Base-by-base conservation (phyloP, 208 protist species). In the Leishmania braziliensis region DNA sequence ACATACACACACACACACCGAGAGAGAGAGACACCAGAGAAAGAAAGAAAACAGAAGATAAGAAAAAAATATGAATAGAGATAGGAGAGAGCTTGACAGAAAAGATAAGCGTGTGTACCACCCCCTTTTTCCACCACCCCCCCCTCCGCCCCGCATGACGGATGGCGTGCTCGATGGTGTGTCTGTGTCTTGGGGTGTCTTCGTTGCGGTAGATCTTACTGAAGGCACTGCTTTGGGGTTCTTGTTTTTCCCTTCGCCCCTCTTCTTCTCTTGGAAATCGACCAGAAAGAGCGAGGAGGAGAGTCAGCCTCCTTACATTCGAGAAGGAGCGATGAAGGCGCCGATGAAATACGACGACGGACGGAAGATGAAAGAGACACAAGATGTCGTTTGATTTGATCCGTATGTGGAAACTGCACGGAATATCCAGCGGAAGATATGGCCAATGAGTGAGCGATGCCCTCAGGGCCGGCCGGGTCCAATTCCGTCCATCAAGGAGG, bases 1-100 rank as follows among this genome's bases (percentile, higher is more conserved):
- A 63, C 12, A 62, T 4, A 60, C 23, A 60, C 23, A 60, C 6
- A 60, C 23, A 63, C 3, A 33, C 29, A 63, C 29, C 43, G 43
- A 46, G 43, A 46, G 43, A 46, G 33, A 43, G 72, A 48, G 72
- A 43, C 23, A 60, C 12, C 53, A 80, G 26, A 54, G 62, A 54
- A 33, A 80, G 63, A 71, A 46, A 46, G 43, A 46, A 46, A 46
- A 6, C 43, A 46, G 43, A 46, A 46, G 43, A 46, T 46, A 46
- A 65, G 43, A 43, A 56, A 80, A 53, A 72, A 80, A 80, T 18
- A 66, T 33, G 72, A 54, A 29, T 54, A 72, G 60, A 51, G 48
- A 54, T 72, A 72, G 14, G 43, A 33, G 18, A 80, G 36, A 20
- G 20, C n/a, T 80, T 26, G 29, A 43, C 33, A 12, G 2, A 68